Evolutionary conservation across 108 stramenopile species (phyloP).

Genomic region (Conticribra weissflogii): DNA sequence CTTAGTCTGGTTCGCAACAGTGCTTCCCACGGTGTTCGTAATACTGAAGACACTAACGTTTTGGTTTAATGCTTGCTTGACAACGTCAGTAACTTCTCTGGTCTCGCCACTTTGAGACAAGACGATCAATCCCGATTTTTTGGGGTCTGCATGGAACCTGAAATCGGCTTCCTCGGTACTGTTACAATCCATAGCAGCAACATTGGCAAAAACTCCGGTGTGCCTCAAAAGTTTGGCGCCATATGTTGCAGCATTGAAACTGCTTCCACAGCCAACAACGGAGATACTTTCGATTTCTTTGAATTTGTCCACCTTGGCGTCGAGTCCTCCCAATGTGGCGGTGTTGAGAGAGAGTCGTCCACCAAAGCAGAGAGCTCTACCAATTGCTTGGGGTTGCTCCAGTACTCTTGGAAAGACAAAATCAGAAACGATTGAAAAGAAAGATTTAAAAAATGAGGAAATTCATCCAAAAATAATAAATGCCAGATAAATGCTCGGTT

Average conservation of each 20-base stretch:
- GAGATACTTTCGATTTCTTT: constrained; percentile 48
- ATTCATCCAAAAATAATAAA: not conserved
- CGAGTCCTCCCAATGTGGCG: constrained; percentile 66
- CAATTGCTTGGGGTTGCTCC: constrained; percentile 90
- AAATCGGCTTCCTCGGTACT: constrained; percentile 66
- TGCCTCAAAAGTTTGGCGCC: constrained; percentile 86
- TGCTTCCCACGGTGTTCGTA: constrained; percentile 85
- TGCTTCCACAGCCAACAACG: constrained; percentile 80
- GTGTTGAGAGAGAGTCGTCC: constrained; percentile 55
- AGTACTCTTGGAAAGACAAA: no score
- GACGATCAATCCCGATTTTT: constrained; percentile 64
- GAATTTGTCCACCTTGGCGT: constrained; percentile 55
- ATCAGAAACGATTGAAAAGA: no score
- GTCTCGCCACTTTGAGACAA: constrained; percentile 90
- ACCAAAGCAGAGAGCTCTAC: constrained; percentile 75
- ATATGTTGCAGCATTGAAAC: constrained; percentile 75
- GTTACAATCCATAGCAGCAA: constrained; percentile 73
- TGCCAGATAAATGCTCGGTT: not conserved
- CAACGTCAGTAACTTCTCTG: constrained; percentile 70
- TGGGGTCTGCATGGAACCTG: constrained; percentile 21
- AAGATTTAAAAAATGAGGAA: not conserved
- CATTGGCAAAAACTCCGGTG: constrained; percentile 66
- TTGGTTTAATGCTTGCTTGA: constrained; percentile 50
- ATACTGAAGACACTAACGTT: constrained; percentile 64
- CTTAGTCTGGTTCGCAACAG: constrained; percentile 76